These are phyloP conservation scores for Vaccinium corymbosum DNA, from an alignment of 148 eudicot species.

Conservation along the genomic window DNA sequence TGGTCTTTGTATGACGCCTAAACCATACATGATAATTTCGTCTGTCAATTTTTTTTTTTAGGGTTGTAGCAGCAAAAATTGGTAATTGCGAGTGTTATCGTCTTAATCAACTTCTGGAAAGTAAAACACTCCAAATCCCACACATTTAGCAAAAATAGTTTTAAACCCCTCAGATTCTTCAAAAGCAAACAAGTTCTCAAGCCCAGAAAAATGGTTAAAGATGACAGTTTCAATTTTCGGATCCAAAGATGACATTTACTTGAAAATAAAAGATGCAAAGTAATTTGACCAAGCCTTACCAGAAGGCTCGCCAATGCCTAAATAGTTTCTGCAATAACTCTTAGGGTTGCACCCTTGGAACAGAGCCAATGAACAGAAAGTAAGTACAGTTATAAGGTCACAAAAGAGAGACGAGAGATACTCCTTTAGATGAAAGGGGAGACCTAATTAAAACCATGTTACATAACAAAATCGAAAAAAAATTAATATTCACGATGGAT, in stretches of 20 bases:
- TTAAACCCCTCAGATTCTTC: not conserved
- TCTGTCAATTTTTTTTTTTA: too few relatives aligned
- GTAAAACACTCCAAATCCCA: too few relatives aligned
- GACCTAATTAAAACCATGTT: not conserved
- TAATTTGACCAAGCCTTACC: not conserved
- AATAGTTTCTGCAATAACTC: not conserved
- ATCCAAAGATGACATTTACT: not conserved
- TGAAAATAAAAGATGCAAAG: not conserved
- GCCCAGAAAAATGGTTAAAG: not conserved
- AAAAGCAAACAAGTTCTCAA: not conserved
- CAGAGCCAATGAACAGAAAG: not conserved
- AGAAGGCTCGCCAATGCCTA: not conserved
- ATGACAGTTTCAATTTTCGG: not conserved
- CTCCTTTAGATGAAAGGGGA: not conserved
- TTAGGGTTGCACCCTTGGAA: not conserved
- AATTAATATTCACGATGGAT: not conserved
- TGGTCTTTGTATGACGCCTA: too few relatives aligned
- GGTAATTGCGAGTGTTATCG: too few relatives aligned
- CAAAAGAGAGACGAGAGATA: not conserved
- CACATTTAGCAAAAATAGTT: too few relatives aligned
- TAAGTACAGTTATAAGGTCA: not conserved
- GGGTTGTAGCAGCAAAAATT: too few relatives aligned
- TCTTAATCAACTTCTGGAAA: too few relatives aligned
- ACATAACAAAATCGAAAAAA: not conserved
- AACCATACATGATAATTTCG: too few relatives aligned